phyloP scores from a whole-genome alignment of 2,329 filamentous ascomycete genomes.

The Sclerotinia subarctica region DNA sequence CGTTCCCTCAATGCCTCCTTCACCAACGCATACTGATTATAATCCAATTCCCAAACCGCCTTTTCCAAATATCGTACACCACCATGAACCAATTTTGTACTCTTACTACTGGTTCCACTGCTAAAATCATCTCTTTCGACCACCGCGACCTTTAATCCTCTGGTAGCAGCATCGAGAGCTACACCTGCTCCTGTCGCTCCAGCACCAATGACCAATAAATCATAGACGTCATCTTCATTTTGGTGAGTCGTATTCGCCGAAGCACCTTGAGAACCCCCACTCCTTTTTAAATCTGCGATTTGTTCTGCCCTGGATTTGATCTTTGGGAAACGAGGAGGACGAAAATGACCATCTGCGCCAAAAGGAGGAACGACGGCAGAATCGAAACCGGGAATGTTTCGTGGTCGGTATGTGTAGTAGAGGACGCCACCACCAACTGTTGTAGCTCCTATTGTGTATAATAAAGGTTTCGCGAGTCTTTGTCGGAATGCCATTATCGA shows the following conservation, averaged over 20 bases:
- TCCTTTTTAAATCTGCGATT: slow-evolving; percentile 50
- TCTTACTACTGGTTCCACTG: slow-evolving; percentile 71
- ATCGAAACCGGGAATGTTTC: slow-evolving; percentile 68
- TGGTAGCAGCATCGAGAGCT: slow-evolving; percentile 67
- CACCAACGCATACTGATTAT: slow-evolving; percentile 68
- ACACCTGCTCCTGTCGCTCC: slow-evolving; percentile 70
- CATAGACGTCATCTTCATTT: slow-evolving; percentile 53
- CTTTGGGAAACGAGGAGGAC: slow-evolving; percentile 50
- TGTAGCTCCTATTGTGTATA: slow-evolving; percentile 50
- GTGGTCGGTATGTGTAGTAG: slow-evolving; percentile 61
- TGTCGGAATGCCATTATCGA: slow-evolving; percentile 40
- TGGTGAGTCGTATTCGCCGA: slow-evolving; percentile 37
- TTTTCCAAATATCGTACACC: slow-evolving; percentile 74
- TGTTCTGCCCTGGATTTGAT: slow-evolving; percentile 50
- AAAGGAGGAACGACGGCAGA: slow-evolving; percentile 67
- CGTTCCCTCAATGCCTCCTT: slow-evolving; percentile 71
- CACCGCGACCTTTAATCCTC: slow-evolving; percentile 68
- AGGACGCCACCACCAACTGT: slow-evolving; percentile 47
- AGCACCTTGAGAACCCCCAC: slow-evolving; percentile 45
- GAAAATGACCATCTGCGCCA: slow-evolving; percentile 64
- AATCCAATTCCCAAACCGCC: slow-evolving; percentile 72
- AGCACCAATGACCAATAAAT: slow-evolving; percentile 67
- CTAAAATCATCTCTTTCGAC: slow-evolving; percentile 73
- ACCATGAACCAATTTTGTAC: slow-evolving; percentile 74
- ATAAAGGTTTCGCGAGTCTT: slow-evolving; percentile 48